Evolutionary conservation across 2,329 filamentous ascomycete species (phyloP).

Genomic region (Seiridium cupressi): DNA sequence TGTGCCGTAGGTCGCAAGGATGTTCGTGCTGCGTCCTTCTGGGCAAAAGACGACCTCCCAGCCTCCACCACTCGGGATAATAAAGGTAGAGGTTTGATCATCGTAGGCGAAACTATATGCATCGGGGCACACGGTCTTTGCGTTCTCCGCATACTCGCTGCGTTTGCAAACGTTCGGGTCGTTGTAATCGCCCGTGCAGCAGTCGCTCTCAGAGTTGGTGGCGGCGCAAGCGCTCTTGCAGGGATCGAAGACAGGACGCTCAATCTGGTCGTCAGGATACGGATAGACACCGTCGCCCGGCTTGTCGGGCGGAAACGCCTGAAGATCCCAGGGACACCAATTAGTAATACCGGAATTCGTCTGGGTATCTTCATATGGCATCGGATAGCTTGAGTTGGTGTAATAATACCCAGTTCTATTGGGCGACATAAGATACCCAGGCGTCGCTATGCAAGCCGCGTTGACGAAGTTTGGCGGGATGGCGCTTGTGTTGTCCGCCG

Average conservation of each 20-base stretch:
- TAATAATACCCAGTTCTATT: constrained; percentile 56
- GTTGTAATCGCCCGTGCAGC: constrained; percentile 71
- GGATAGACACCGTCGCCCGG: constrained; percentile 76
- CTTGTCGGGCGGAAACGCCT: constrained; percentile 64
- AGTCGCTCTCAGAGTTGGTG: constrained; percentile 65
- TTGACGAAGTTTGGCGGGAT: constrained; percentile 78
- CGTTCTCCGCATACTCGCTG: constrained; percentile 64
- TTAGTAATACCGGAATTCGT: constrained; percentile 54
- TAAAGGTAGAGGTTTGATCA: constrained; percentile 58
- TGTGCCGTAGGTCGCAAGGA: constrained; percentile 48
- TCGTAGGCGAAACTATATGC: constrained; percentile 77
- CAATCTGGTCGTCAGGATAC: constrained; percentile 73
- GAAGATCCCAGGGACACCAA: constrained; percentile 83
- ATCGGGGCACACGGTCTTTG: constrained; percentile 78
- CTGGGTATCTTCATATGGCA: constrained; percentile 63
- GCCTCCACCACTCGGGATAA: constrained; percentile 65
- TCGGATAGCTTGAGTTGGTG: constrained; percentile 63
- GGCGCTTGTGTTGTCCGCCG: constrained; percentile 59
- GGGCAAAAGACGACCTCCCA: constrained; percentile 82
- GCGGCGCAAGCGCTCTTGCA: constrained; percentile 76
- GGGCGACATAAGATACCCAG: constrained; percentile 56
- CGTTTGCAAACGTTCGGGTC: constrained; percentile 62
- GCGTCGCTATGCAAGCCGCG: constrained; percentile 71
- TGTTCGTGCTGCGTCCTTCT: constrained; percentile 56
- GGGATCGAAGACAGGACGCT: constrained; percentile 71